Evolutionary conservation across 78 protist species (phyloP).

Genomic region (Dictyostelium purpureum): DNA sequence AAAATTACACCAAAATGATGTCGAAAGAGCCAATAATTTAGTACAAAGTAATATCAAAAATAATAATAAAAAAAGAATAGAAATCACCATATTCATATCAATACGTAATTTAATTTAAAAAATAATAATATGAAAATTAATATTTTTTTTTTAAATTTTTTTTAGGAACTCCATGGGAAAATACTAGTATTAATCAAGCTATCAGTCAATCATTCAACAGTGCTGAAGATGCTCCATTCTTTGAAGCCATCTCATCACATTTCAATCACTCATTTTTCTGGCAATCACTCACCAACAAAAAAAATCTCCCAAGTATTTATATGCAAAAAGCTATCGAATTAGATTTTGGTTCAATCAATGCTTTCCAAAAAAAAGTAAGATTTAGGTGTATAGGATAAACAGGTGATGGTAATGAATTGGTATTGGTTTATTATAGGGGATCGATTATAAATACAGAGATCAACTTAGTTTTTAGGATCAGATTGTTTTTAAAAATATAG

Average conservation of each 20-base stretch:
- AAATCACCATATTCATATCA: not conserved
- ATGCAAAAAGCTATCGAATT: slow-evolving; percentile 49
- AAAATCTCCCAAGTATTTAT: not conserved
- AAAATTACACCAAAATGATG: slow-evolving; percentile 23
- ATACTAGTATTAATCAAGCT: slow-evolving; percentile 31
- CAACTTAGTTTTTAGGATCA: not conserved
- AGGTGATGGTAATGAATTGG: no score
- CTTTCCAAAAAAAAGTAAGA: slow-evolving; percentile 21
- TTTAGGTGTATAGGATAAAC: not conserved
- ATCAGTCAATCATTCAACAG: slow-evolving; percentile 17
- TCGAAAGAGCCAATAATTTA: slow-evolving; percentile 58
- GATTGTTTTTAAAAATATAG: not conserved
- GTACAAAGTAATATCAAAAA: slow-evolving; percentile 12
- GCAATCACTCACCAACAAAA: slow-evolving; percentile 26
- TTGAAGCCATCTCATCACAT: slow-evolving; percentile 53
- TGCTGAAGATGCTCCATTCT: slow-evolving; percentile 69
- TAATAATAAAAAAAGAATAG: not conserved
- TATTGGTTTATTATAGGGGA: no score
- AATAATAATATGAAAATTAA: not conserved
- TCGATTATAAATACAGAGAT: not conserved
- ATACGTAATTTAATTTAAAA: not conserved
- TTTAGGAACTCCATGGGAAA: slow-evolving; percentile 66
- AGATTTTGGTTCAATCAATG: slow-evolving; percentile 59
- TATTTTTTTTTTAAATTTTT: not conserved
- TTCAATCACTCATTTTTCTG: slow-evolving; percentile 72